phyloP scores from a whole-genome alignment of 192 early-diverging fungal genomes.

The Obelidium mucronatum region DNA sequence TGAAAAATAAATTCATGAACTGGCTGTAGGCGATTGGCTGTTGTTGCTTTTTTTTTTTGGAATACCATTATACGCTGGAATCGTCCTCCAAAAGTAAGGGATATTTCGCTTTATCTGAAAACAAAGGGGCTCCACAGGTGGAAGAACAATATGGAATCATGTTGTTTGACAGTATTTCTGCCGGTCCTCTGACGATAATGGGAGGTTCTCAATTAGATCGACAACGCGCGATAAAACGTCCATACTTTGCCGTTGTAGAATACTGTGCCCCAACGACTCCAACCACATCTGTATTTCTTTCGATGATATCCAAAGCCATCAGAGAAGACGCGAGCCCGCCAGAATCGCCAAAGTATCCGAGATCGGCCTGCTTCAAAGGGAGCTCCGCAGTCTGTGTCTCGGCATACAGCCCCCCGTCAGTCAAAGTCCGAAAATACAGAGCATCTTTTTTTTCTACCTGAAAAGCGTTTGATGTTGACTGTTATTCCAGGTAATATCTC shows the following conservation, averaged over 20 bases:
- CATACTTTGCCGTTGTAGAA: not conserved
- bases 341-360: not conserved
- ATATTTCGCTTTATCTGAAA: conserved; percentile 14
- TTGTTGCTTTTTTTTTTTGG: too few relatives aligned
- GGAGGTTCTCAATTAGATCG: not conserved
- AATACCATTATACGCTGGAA: not conserved
- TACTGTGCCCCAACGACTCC: conserved; percentile 14
- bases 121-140: not conserved
- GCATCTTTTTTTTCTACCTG: not conserved
- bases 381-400: conserved; percentile 16
- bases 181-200: not conserved
- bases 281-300: conserved; percentile 17
- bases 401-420: not conserved
- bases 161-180: not conserved
- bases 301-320: not conserved
- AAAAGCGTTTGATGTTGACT: conserved; percentile 1
- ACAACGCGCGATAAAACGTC: too few relatives aligned
- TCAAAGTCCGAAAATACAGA: not conserved
- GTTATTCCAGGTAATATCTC: conserved; percentile 4
- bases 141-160: conserved; percentile 2
- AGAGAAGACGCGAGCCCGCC: conserved; percentile 1
- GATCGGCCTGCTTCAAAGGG: not conserved
- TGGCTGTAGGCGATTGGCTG: too few relatives aligned
- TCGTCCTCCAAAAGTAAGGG: conserved; percentile 12
- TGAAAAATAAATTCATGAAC: not conserved